Conservation (phyloP, 805 yeast genomes). For the Zygosaccharomyces pseudorouxii region DNA sequence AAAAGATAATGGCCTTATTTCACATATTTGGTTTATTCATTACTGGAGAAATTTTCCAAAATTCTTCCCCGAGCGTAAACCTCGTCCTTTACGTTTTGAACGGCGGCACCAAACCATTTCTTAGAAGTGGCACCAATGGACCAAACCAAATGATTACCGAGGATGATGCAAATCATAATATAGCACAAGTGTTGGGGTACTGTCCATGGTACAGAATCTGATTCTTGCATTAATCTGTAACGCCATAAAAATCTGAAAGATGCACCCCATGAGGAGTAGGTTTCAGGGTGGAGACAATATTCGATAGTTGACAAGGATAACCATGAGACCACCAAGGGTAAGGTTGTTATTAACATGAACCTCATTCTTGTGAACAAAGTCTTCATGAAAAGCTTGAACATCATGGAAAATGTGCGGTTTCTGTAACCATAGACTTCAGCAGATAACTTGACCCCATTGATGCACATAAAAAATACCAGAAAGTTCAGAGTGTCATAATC, state of each 20-base stretch:
- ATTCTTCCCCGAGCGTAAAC: constrained; percentile 54
- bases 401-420: constrained; percentile 10
- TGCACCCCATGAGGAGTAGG: constrained; percentile 18
- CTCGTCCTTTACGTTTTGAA: constrained; percentile 50
- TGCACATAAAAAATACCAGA: neutral
- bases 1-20: neutral
- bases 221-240: constrained; percentile 13
- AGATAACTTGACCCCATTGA: constrained; percentile 2
- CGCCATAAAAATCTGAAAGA: constrained; percentile 16
- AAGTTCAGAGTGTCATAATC: neutral
- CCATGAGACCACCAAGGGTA: constrained; percentile 19
- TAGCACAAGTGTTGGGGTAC: constrained; percentile 18
- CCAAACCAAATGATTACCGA: constrained; percentile 8
- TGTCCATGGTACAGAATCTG: constrained; percentile 18
- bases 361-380: constrained; percentile 9
- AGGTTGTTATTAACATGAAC: constrained; percentile 11
- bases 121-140: constrained; percentile 5
- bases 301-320: constrained; percentile 16
- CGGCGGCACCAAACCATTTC: constrained; percentile 25
- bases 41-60: constrained; percentile 38
- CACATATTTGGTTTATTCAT: neutral
- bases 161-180: constrained; percentile 9
- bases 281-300: constrained; percentile 12
- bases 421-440: constrained; percentile 7
- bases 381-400: constrained; percentile 6